A percentile compares a stretch with the other conserved stretches of the same genome.
phyloP scores from a whole-genome alignment of 306 rosid species.

The Rosa chinensis region DNA sequence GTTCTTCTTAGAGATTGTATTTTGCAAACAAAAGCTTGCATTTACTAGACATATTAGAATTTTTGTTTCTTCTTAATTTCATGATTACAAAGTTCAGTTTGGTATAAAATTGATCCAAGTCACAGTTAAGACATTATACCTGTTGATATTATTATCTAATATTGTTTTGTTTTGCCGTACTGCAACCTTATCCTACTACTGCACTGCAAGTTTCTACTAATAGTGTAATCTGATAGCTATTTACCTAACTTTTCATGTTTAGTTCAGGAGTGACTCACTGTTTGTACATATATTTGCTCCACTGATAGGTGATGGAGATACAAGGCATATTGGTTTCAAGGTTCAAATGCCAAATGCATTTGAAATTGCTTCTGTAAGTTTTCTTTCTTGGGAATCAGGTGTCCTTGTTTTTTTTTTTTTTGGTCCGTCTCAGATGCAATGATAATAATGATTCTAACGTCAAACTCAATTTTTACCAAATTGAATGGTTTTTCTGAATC shows the following conservation, averaged over 20 bases:
- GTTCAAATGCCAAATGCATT: slow-evolving; percentile 74
- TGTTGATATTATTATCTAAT: neutral
- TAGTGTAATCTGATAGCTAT: neutral
- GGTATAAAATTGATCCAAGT: neutral
- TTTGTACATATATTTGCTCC: neutral
- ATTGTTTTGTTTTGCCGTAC: neutral
- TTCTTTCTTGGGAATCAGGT: neutral
- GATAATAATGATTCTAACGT: slow-evolving; percentile 1
- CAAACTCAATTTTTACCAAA: slow-evolving; percentile 18
- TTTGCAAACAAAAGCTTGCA: neutral
- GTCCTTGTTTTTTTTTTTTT: no score
- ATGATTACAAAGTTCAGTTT: neutral
- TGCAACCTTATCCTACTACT: neutral
- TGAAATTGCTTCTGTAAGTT: slow-evolving; percentile 84
- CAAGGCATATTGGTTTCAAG: slow-evolving; percentile 76
- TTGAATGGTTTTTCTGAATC: slow-evolving; percentile 18
- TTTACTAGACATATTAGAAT: neutral
- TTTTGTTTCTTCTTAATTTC: neutral
- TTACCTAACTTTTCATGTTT: neutral
- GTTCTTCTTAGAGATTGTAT: neutral
- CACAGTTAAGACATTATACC: neutral
- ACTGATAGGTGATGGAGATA: slow-evolving; percentile 77
- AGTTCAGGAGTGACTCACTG: slow-evolving; percentile 17
- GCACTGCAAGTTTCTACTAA: neutral
- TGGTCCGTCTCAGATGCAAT: neutral